Base-by-base conservation (phyloP, 2,329 filamentous ascomycete genomes). In the Endoconidiophora polonica region DNA sequence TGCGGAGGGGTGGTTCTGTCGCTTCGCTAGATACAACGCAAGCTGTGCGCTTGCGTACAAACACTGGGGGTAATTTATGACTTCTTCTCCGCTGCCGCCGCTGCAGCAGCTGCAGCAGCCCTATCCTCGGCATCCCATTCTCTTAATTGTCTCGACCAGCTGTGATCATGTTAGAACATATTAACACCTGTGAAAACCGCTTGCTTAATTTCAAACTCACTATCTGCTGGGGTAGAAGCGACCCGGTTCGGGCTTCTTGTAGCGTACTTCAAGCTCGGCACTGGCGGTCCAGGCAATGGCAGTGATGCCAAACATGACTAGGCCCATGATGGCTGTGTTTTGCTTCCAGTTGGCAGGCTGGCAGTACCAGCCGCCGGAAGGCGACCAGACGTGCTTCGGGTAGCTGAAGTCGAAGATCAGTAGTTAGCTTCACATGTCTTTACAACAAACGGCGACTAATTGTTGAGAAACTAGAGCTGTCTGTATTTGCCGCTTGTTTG, bases 311-410 rank as follows among this genome's bases (percentile, higher is more conserved):
- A 81, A 57, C 47, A 91, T 70, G 50, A 82, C 74, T 44, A 70
- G 74, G 54, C 76, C 76, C 62, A 87, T 79, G 57, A 91, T 72
- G 50, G 81, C 73, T 4, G 91, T 98, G 72, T 98, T 98, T 60
- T 71, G 69, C 66, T 83, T 91, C 91, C 91, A 98, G 74, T 98
- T 98, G 58, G 76, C 73, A 49, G 91, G 91, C 65, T 94, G 90
- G 49, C 82, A 71, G 68, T 98, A 98, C 91, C 91, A 98, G 68
- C 91, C 91, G 75, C 91, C 91, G 57, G 90, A 74, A 55, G 91
- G 91, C 62, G 91, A 96, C 91, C 91, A 98, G 75, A 98, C 86
- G 74, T 98, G 90, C 75, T 94, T 95, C 66, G 87, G 88, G 69
- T 94, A 94, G 63, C 86, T 94, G 60, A 44, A 26, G 39, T 23